Evolutionary conservation across 2,329 filamentous ascomycete species (phyloP), one percentile per base, ranked within the genome.

Genomic region (Trichoderma sp.): DNA sequence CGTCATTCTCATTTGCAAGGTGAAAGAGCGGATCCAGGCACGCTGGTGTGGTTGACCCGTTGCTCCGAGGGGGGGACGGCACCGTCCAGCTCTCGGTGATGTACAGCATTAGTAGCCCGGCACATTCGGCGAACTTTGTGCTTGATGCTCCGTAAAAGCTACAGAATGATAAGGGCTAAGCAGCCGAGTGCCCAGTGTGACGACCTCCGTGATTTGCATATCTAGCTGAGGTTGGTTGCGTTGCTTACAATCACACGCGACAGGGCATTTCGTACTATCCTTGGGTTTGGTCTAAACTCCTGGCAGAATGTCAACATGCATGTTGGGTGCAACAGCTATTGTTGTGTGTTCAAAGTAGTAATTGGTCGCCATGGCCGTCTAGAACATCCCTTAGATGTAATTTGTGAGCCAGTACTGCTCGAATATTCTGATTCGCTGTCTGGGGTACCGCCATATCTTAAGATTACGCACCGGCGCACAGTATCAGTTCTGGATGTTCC

Each of bases 81-180:
- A 50, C 36, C 53, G 28, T 57, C 39, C 65, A 58, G 65, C 53
- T 30, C 30, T 68, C 65, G 65, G 53, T 32, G 53, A 55, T 59
- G 65, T 59, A 32, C n/a, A 32, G 47, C 47, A 32, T 39, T 11
- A 43, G 55, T 36, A 57, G 55, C 65, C 23, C 65, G 65, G 65
- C 28, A 68, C 65, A 67, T 34, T 68, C 64, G 65, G 65, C 65
- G 65, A 68, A 59, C 65, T 50, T 50, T 59, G 65, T 43, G 55
- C 65, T 15, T 20, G 17, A 26, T n/a, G 15, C 36, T 43, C 55
- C 53, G 55, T 47, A 50, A 68, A 28, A 43, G 58, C 30, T 30
- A 30, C 12, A 43, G 64, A 30, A n/a, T 39, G 26, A 67, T 67
- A 20, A 67, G 64, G n/a, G 30, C 17, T 28, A 28, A 36, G 63